Base-by-base conservation (phyloP, 768 basidiomycete genomes). In the Lactifluus piperatus region DNA sequence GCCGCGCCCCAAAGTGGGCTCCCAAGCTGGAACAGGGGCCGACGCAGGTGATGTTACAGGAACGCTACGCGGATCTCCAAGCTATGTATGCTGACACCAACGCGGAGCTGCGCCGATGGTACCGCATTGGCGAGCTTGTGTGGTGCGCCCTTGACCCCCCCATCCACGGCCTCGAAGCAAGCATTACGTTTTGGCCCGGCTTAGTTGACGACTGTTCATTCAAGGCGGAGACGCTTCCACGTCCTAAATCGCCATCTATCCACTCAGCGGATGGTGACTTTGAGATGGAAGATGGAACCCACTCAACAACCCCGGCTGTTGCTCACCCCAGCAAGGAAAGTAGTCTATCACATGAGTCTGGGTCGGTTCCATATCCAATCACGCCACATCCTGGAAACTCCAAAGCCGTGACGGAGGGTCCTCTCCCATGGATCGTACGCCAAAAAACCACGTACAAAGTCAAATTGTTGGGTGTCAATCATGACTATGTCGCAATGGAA, bases 161-260 rank as follows among this genome's bases (percentile, higher is more conserved):
- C 0, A 83, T 89, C 39, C 63, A 68, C 3, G 76, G 76, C 1
- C 67, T 72, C 1, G 73, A 72, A 18, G 74, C 77, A 50, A 65
- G 65, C n/a, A 86, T 92, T 62, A 67, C 71, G 26, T 85, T 81
- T 65, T 92, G 90, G 90, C 89, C 89, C 1, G 87, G 79, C 1
- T 65, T 90, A 22, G 78, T 91, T 8, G 77, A 84, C 18, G 80
- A 85, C 57, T 68, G 77, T 16, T 77, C 74, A 56, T 68, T 86
- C 53, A 81, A 78, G 66, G 73, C 76, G 2, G 70, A 74, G 43
- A 68, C 79, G 27, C 63, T 75, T 1, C 74, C 75, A 10, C 67
- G 70, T 41, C 56, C 58, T 7, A 43, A 45, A 27, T 53, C 62
- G 3, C 54, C 60, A 24, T 41, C 49, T 36, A 56, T 56, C 46